Base-by-base conservation (phyloP, 2,329 filamentous ascomycete species). In the Exophiala viscosa region DNA sequence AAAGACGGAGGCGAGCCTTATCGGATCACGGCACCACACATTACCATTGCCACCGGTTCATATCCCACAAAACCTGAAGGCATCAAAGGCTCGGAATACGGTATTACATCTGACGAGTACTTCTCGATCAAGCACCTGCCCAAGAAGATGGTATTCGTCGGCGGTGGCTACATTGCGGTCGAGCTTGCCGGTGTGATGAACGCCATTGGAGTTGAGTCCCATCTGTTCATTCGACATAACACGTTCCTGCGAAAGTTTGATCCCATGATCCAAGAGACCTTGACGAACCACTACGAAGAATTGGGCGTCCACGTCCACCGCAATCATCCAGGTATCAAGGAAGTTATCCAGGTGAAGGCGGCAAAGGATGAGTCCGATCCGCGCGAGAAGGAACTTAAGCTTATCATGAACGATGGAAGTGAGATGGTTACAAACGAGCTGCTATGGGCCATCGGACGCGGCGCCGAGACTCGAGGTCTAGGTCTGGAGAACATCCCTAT, bases 61-160 rank as follows among this genome's bases (percentile, higher is more conserved):
- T 71, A 68, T n/a, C 74, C 76, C 3, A 71, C 65, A 33, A 54
- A 76, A 14, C 74, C 74, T 7, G 55, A 65, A 33, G 65, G 63
- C 20, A 67, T 76, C 17, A 68, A 70, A 44, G 76, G 76, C 20
- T 69, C 73, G 3, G 72, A 77, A 55, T 70, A 73, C 60, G 76
- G 75, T 42, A 78, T 79, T 56, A 75, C 73, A 9, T 78, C 73
- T 55, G 76, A 78, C 54, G 76, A 73, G 3, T 78, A 76, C 60
- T 79, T 79, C 55, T 71, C 70, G 55, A 71, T 78, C 15, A 74
- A 77, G 56, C 69, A 75, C n/a, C 62, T 77, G 13, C 76, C 76
- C 0, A 73, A 70, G 52, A 78, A 75, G 62, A 64, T 77, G 48
- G 76, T 74, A 11, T 72, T 78, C 48, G 73, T 77, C 10, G 76